Conservation (phyloP, 305 asterid species). For the Fraxinus paxiana region DNA sequence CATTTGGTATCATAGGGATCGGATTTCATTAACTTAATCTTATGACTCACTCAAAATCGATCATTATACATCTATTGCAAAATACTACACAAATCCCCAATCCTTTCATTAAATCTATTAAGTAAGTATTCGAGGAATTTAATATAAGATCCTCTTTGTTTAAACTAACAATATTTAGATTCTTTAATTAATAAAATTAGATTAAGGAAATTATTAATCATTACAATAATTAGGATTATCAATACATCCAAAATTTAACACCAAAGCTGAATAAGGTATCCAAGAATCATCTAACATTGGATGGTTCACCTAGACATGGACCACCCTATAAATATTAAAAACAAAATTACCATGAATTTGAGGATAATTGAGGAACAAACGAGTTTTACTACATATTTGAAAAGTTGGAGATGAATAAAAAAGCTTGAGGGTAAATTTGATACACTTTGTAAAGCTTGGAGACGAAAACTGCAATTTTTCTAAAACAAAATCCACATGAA, state of each 20-base stretch:
- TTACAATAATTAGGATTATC: background rate
- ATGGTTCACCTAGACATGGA: constrained; percentile 31
- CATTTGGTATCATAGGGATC: constrained; percentile 20
- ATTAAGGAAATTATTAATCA: background rate
- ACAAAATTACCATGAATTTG: background rate
- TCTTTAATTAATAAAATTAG: too few species aligned
- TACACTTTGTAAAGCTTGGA: background rate
- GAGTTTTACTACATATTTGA: background rate
- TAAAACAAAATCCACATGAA: background rate
- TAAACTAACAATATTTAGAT: too few species aligned
- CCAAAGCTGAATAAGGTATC: constrained; percentile 1
- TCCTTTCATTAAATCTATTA: background rate
- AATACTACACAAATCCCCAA: background rate
- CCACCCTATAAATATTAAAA: constrained; percentile 4
- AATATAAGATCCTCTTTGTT: background rate
- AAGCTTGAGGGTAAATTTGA: background rate
- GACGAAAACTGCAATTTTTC: background rate
- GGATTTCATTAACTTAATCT: constrained; percentile 14
- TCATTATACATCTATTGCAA: background rate
- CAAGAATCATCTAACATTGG: constrained; percentile 20
- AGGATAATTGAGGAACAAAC: background rate
- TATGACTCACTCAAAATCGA: constrained; percentile 18
- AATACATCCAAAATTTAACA: constrained; percentile 19
- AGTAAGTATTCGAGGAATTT: background rate
- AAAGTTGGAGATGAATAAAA: background rate